Evolutionary conservation across 2,329 filamentous ascomycete species (phyloP), one percentile per base, ranked within the genome.

Genomic region (Kalaharituber pfeilii): DNA sequence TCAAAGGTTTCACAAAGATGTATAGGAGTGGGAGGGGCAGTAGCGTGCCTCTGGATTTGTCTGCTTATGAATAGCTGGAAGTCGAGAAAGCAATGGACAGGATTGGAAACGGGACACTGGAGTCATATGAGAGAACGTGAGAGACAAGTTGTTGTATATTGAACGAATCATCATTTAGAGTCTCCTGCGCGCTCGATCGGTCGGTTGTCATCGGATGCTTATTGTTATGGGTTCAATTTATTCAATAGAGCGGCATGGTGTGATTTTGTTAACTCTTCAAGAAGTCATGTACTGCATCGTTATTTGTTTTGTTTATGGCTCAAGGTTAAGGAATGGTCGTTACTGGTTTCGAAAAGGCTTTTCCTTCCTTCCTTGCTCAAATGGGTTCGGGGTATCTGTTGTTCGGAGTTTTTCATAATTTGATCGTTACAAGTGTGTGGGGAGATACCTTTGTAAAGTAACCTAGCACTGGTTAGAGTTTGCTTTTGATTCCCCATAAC

Each of bases 21-120:
- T 98, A 96, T 69, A 76, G 89, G 59, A 91, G 91, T 30, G 91
- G 91, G 7, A 78, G 89, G 66, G 89, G 87, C 28, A 95, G 87
- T 70, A 95, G 85, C 71, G 88, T 96, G 62, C 91, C 91, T 27
- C 72, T 96, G 63, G 86, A 96, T 71, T 69, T 98, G 65, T 78
- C 73, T 60, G 72, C 75, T 13, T 74, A 82, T 28, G 59, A 62
- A 28, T 59, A 54, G 56, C 13, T 47, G 30, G 30, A n/a, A n/a
- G 30, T 1, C 1, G n/a, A 36, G 30, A 36, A n/a, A 39, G 33
- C 4, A 2, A 18, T 15, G 33, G 8, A 13, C 4, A 15, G 15
- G 33, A 39, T 39, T 13, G 33, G 33, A 8, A 39, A 5, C 20
- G 20, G 33, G 15, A 6, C 20, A 39, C 33, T 39, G 33, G n/a